Base-by-base conservation (phyloP, 2,329 filamentous ascomycete genomes). In the Ophioceras dolichostomum region DNA sequence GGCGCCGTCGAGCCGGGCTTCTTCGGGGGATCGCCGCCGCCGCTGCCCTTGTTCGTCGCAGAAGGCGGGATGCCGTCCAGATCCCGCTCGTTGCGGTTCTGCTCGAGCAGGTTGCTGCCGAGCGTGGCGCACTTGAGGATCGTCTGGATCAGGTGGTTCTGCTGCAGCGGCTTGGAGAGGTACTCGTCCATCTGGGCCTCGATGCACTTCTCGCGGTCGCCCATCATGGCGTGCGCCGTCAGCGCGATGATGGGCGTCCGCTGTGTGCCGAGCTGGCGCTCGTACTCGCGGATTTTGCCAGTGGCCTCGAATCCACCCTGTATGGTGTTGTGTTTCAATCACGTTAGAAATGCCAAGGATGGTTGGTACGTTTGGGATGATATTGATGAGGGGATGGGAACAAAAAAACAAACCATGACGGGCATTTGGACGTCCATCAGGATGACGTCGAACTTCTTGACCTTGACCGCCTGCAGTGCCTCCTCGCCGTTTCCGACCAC, bases 391-490 rank as follows among this genome's bases (percentile, higher is more conserved):
- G 14, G 29, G 36, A 26, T 37, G 32, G 28, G 20, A 31, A 26
- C 45, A 40, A 39, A 35, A 37, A 22, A 38, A 43, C 76, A 65
- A 62, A 83, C 79, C 88, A 96, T 96, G 51, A 96, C 83, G n/a
- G 91, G 91, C 91, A 98, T 98, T 57, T 96, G 91, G 14, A 98
- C 91, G 55, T 98, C 91, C 91, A 98, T 98, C 34, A 98, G 71
- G 45, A 98, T 91, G 43, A 94, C 85, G 57, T 98, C 91, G 56
- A 93, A 98, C 55, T 85, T 82, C 62, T 83, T 89, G 55, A 80
- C 76, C 68, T 93, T 88, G 49, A 95, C 79, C n/a, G 83, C 79
- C 53, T 95, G 83, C 12, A 96, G 78, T 2, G 91, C 91, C 54
- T 96, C 89, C 45, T 88, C 73, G 43, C 91, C 91, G 55, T 98